Base-by-base conservation (phyloP, 2,329 filamentous ascomycete genomes). In the Pseudopyrenochaeta lycopersici region DNA sequence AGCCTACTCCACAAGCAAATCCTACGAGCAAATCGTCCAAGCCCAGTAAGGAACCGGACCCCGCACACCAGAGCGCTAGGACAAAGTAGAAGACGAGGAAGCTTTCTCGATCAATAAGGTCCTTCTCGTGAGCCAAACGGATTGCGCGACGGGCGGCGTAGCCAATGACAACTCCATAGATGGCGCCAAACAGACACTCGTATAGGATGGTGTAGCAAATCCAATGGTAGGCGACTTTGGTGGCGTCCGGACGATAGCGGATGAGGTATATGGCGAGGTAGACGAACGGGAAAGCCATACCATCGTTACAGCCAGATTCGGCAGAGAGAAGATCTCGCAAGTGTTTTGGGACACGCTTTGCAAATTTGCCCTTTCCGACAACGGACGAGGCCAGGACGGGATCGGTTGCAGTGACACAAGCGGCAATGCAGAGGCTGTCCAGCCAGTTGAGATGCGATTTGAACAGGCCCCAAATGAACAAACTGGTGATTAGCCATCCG, bases 11-110 rank as follows among this genome's bases (percentile, higher is more conserved):
- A 49, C 91, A 92, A 12, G 94, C 89, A 70, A 99, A 99, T 33
- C 95, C 95, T 33, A 99, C 91, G 3, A 99, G 85, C 45, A 99
- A 80, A 76, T 99, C 95, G 74, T 99, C 95, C 68, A 97, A 84
- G 44, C 95, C 95, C 39, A 99, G 81, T 53, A 97, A 85, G 76
- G 92, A 92, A 27, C 95, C 95, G 0, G 94, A 94, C 15, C 95
- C 95, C 54, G 95, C 95, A 72, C 92, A 97, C 78, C 97, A 99
- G 18, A 99, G 85, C 1, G 95, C 94, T 49, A 99, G 82, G 41
- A 97, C 93, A 68, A 99, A 99, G 81, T 99, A 99, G 79, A 98
- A 99, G 45, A 98, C 95, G 49, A 99, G 85, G 70, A 97, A 98
- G 76, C 94, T 98, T 78, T 99, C 95, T 69, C 95, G 85, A 72